Evolutionary conservation across 192 early-diverging fungal genomes (phyloP).

Genomic region (Rhizophagus clarus): DNA sequence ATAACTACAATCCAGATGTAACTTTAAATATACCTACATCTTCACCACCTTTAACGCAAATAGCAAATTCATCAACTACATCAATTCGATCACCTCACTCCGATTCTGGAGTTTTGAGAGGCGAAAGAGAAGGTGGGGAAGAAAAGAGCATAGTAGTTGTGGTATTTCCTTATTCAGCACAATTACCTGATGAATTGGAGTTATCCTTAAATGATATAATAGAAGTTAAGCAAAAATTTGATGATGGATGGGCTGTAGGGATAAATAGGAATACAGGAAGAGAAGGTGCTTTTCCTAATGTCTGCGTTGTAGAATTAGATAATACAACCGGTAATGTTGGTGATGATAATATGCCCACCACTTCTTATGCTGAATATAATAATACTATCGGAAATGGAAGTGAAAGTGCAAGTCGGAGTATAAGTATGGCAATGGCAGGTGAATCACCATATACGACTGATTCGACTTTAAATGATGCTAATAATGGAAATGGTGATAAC

Average conservation of each 20-base stretch:
- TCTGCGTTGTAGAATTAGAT: conserved; percentile 56
- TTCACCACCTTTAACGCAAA: not conserved
- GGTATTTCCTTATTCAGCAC: conserved; percentile 60
- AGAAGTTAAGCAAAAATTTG: conserved; percentile 70
- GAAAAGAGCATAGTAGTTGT: not conserved
- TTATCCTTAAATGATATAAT: conserved; percentile 74
- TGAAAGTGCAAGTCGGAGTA: not conserved
- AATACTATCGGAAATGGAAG: not conserved
- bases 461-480: not conserved
- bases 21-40: not conserved
- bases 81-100: not conserved
- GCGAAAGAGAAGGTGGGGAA: not conserved
- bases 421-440: not conserved
- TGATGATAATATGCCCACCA: not conserved
- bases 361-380: too few species aligned
- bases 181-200: conserved; percentile 76
- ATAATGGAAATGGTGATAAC: not conserved
- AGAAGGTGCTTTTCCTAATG: conserved; percentile 84
- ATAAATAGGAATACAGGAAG: conserved; percentile 68
- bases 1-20: not conserved
- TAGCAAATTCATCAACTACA: not conserved
- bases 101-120: not conserved
- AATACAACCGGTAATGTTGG: not conserved
- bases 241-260: conserved; percentile 92
- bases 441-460: too few species aligned